Evolutionary conservation across 2,329 filamentous ascomycete species (phyloP).

Genomic region (Chrysoporthe puriensis): DNA sequence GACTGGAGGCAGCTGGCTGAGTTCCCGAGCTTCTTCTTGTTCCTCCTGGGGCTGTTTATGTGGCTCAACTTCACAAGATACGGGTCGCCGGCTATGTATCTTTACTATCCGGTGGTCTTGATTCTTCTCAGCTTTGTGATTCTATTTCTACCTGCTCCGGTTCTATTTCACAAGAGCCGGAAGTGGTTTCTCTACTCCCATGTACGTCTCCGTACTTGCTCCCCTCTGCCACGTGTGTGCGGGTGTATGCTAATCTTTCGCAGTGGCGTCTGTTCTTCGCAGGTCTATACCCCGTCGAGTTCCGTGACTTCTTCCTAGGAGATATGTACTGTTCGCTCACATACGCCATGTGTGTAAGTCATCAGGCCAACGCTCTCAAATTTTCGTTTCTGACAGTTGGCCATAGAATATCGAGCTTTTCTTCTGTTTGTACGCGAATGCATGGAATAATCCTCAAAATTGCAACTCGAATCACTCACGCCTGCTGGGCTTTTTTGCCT

Average conservation of each 20-base stretch:
- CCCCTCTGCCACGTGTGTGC: not conserved
- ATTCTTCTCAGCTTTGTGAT: constrained; percentile 69
- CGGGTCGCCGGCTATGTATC: constrained; percentile 68
- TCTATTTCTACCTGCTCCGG: constrained; percentile 74
- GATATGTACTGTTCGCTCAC: constrained; percentile 98
- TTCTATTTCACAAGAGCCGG: constrained; percentile 76
- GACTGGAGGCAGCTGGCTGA: constrained; percentile 89
- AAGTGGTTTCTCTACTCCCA: constrained; percentile 90
- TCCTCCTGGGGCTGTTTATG: constrained; percentile 77
- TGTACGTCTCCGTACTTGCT: constrained; percentile 53
- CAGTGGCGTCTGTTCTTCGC: constrained; percentile 85
- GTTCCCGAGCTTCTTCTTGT: constrained; percentile 82
- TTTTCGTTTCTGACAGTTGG: not conserved
- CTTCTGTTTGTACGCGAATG: constrained; percentile 86
- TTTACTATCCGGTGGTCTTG: constrained; percentile 86
- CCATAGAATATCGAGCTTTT: constrained; percentile 84
- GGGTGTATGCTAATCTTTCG: constrained; percentile 5
- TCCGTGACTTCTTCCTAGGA: constrained; percentile 94
- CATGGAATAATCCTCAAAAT: constrained; percentile 72
- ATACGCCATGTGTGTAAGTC: constrained; percentile 81
- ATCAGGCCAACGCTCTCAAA: accelerated
- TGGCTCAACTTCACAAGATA: constrained; percentile 86
- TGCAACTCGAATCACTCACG: constrained; percentile 89
- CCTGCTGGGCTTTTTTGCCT: constrained; percentile 81
- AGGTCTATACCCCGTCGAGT: constrained; percentile 90